Evolutionary conservation across 2,329 filamentous ascomycete species (phyloP).

Genomic region (Epichloe festucae): DNA sequence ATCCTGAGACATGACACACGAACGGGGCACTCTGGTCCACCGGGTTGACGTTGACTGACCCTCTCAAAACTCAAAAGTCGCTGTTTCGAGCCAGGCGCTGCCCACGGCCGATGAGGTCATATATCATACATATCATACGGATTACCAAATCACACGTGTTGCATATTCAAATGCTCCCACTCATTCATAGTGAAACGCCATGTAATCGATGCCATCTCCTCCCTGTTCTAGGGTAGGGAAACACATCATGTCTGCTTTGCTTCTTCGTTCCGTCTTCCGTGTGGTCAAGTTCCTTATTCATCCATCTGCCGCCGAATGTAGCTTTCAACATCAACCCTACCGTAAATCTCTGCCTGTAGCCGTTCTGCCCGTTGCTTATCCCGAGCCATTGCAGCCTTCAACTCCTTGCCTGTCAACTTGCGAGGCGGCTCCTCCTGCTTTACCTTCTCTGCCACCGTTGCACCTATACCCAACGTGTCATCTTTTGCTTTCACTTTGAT

Average conservation of each 20-base stretch:
- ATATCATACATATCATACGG: background rate
- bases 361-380: constrained; percentile 46
- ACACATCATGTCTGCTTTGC: background rate
- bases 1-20: background rate
- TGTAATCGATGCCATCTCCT: too few relatives aligned
- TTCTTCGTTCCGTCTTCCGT: background rate
- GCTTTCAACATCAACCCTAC: constrained; percentile 59
- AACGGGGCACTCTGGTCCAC: background rate
- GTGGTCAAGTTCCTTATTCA: background rate
- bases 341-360: constrained; percentile 60
- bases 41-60: too few relatives aligned
- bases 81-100: background rate
- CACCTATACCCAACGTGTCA: constrained; percentile 62
- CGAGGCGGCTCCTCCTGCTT: constrained; percentile 38
- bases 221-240: background rate
- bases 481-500: constrained; percentile 61
- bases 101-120: background rate
- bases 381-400: constrained; percentile 28
- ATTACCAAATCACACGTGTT: too few relatives aligned
- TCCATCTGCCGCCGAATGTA: constrained; percentile 44
- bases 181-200: too few relatives aligned
- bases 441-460: constrained; percentile 14
- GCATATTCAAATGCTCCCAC: too few relatives aligned
- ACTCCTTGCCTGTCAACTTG: constrained; percentile 45
- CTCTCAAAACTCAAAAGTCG: background rate